Percentiles rank a stretch among this genome's conserved stretches.
Evolutionary conservation across 2,329 filamentous ascomycete species (phyloP).

Genomic region (Aspergillus novofumigatus): DNA sequence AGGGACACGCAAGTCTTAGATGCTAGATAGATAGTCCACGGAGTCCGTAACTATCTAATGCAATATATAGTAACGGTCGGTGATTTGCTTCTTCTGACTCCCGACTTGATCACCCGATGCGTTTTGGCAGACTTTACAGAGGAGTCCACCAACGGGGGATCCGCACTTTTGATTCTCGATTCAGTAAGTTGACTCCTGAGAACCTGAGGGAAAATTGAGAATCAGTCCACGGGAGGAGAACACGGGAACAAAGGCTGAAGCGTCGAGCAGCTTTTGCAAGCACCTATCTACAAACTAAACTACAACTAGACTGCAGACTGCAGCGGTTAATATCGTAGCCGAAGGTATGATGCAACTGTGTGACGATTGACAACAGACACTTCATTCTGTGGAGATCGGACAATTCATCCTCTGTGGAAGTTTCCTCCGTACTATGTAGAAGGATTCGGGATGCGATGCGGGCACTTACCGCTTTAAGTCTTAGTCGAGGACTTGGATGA

Average conservation of each 20-base stretch:
- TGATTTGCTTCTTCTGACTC: not conserved
- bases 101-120: not conserved
- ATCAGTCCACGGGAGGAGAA: not conserved
- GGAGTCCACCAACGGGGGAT: not conserved
- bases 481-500: not conserved
- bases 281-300: not conserved
- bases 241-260: constrained; percentile 8
- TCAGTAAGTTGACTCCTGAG: too few relatives aligned
- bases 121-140: not conserved
- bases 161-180: too few relatives aligned
- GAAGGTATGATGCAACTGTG: not conserved
- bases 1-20: not conserved
- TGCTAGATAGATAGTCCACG: not conserved
- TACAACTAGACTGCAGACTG: not conserved
- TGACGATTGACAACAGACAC: not conserved
- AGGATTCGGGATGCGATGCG: too few relatives aligned
- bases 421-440: not conserved
- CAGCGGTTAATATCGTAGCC: not conserved
- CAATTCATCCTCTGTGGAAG: not conserved
- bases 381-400: not conserved
- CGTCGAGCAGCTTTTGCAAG: constrained; percentile 3
- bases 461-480: not conserved
- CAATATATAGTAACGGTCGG: not conserved
- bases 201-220: not conserved
- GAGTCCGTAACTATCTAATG: not conserved